Evolutionary conservation across 2,329 filamentous ascomycete genomes (phyloP).

Genomic region (Penicillium sp.): DNA sequence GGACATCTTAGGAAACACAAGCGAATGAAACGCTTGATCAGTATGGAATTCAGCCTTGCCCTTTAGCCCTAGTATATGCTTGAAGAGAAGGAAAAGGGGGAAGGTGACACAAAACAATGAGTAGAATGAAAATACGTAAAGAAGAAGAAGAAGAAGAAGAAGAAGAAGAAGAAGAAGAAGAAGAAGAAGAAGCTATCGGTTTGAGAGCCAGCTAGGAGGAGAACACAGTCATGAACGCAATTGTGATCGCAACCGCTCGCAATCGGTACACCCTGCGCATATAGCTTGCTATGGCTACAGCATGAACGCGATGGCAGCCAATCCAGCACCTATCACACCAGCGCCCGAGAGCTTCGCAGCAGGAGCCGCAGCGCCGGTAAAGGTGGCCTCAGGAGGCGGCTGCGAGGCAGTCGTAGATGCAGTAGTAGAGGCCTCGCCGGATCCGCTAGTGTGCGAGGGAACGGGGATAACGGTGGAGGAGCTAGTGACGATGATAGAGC

Average conservation of each 20-base stretch:
- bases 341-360: conserved; percentile 30
- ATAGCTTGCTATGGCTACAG: conserved; percentile 29
- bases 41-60: not conserved
- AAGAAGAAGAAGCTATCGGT: not conserved
- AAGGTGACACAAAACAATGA: not conserved
- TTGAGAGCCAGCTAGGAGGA: not conserved
- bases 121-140: not conserved
- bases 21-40: not conserved
- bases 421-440: conserved; percentile 4
- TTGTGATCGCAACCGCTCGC: not conserved
- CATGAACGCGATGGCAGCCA: conserved; percentile 36
- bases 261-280: not conserved
- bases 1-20: not conserved
- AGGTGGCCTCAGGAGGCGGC: conserved; percentile 22
- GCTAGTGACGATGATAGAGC: not conserved
- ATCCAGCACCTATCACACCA: conserved; percentile 35
- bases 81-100: not conserved
- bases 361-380: conserved; percentile 29
- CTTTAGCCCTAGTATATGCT: not conserved
- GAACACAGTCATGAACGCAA: not conserved
- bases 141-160: not conserved
- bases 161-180: not conserved
- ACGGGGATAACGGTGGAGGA: conserved; percentile 9
- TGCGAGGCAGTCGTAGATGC: not conserved
- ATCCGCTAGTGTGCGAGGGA: conserved; percentile 7